Conservation (phyloP, 78 protist genomes). For the Isochrysis galbana region DNA sequence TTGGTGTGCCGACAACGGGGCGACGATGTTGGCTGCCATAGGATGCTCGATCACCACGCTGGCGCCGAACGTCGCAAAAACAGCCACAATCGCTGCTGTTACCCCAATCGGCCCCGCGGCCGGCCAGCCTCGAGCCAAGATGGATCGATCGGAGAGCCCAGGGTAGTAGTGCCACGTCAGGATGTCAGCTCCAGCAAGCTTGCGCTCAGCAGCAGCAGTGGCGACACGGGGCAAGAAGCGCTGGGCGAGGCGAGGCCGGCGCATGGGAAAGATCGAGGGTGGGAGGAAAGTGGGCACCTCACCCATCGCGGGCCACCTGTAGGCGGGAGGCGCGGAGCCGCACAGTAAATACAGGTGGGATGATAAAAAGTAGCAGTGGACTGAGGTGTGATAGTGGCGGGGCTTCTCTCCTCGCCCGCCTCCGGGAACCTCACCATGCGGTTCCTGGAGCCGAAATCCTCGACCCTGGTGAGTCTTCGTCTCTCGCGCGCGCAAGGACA, state of each 20-base stretch:
- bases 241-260: neutral
- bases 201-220: neutral
- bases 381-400: no score
- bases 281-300: neutral
- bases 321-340: no score
- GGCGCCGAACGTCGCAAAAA: no score
- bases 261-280: neutral
- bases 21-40: no score
- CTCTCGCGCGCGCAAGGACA: neutral
- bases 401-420: no score
- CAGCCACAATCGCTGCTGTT: no score
- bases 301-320: neutral
- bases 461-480: neutral
- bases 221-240: neutral
- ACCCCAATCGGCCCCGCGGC: neutral
- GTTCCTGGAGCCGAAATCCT: neutral
- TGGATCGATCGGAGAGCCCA: neutral
- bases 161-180: slow-evolving; percentile 30
- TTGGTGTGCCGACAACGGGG: no score
- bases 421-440: neutral
- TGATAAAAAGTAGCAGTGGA: no score
- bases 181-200: neutral
- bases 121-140: neutral
- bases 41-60: no score
- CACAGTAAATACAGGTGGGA: no score